phyloP scores from a whole-genome alignment of 2,329 filamentous ascomycete species.

The Fusarium bactridioides region DNA sequence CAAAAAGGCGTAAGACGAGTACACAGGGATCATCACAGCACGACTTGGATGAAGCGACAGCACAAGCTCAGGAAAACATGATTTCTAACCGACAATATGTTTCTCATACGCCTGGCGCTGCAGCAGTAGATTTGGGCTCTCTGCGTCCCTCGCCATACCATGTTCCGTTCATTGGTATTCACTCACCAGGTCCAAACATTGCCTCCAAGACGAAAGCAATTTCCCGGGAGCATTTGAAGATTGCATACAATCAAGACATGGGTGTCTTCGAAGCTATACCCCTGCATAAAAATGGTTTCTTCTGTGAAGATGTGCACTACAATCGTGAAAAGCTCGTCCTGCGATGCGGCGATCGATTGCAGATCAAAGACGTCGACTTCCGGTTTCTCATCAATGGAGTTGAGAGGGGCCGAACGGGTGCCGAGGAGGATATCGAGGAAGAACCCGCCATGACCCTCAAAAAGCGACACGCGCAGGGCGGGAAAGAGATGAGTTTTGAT shows the following conservation, averaged over 20 bases:
- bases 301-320: slow-evolving; percentile 68
- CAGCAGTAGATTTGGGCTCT: slow-evolving; percentile 65
- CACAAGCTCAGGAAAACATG: slow-evolving; percentile 52
- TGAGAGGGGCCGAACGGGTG: slow-evolving; percentile 64
- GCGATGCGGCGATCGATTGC: slow-evolving; percentile 70
- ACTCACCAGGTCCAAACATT: slow-evolving; percentile 70
- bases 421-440: slow-evolving; percentile 63
- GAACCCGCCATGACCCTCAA: slow-evolving; percentile 52
- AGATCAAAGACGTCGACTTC: slow-evolving; percentile 76
- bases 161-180: slow-evolving; percentile 74
- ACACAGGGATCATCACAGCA: slow-evolving; percentile 53
- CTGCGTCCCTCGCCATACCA: slow-evolving; percentile 68
- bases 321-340: slow-evolving; percentile 65
- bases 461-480: slow-evolving; percentile 61
- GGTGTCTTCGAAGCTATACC: slow-evolving; percentile 71
- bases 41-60: slow-evolving; percentile 51
- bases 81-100: slow-evolving; percentile 68
- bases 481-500: slow-evolving; percentile 77
- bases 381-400: slow-evolving; percentile 73
- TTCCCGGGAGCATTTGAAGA: slow-evolving; percentile 76
- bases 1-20: slow-evolving; percentile 57
- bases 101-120: slow-evolving; percentile 66
- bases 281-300: slow-evolving; percentile 72
- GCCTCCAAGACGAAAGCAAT: slow-evolving; percentile 74
- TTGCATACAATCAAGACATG: slow-evolving; percentile 71